Evolutionary conservation across 108 stramenopile species (phyloP), one percentile per base, ranked within the genome.

Genomic region (Cyclotella cryptica): DNA sequence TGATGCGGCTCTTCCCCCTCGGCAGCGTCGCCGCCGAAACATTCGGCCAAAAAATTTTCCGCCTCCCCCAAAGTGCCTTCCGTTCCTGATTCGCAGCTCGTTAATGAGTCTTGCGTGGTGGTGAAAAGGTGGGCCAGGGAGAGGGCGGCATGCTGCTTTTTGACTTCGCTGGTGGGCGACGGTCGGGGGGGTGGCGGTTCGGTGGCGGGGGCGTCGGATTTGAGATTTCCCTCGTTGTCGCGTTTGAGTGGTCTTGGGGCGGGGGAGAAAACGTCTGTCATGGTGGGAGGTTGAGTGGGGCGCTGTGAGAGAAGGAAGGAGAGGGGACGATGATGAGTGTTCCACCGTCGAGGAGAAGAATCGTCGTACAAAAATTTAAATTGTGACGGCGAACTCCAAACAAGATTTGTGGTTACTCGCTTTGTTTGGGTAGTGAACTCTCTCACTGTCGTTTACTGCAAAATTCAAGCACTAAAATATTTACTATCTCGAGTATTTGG

Each of bases 71-170:
- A 43, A 10, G 64, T 65, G 15, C 35, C 60, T 13, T 43, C 9
- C 2, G 64, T 65, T 3, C 64, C 64, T 1, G 21, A 15, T 65
- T 62, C 60, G 17, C 35, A 40, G 61, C 19, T 30, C 2, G 19
- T 22, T 17, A 51, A 19, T 19, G 64, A 65, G 22, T 65, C 64
- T 65, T 65, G 64, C 1, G 54, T 64, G 44, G 51, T 29, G 18
- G 44, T 68, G 40, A 77, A 77, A n/a, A 77, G 52, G 3, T 69
- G 53, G 19, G 75, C 66, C 3, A 77, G 46, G 28, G 75, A 77
- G 19, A 69, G 28, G 24, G 75, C 75, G 26, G 75, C 75, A 58
- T 64, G 40, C 22, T 69, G 75, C 41, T 77, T 77, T 57, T 77
- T 77, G 4, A 77, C 58, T 43, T 77, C 75, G 29, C 66, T 67